Percentiles rank a stretch among this genome's conserved stretches.
Evolutionary conservation across 1,284 basidiomycete species (phyloP).

Genomic region (Mycosarcoma maydis): DNA sequence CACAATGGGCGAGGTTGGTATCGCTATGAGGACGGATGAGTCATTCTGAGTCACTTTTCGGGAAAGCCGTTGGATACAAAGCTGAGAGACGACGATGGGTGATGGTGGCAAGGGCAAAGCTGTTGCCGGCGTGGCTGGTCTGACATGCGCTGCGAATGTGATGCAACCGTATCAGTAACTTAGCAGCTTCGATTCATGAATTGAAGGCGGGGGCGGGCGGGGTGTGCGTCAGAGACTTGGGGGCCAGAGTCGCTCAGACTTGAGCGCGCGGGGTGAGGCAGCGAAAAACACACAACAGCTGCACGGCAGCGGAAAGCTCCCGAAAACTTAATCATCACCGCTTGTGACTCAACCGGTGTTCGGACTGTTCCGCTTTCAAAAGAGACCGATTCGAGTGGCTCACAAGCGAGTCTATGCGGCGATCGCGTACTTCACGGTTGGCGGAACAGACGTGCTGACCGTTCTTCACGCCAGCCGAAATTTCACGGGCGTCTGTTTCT

Average conservation of each 20-base stretch:
- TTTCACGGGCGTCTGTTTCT: constrained; percentile 4
- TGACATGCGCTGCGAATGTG: background rate
- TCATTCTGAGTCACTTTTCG: too few species aligned
- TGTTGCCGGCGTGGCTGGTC: background rate
- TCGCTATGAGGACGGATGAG: too few species aligned
- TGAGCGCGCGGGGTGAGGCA: background rate
- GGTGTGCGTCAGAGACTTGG: too few species aligned
- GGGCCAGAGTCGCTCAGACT: too few species aligned
- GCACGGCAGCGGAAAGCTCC: constrained; percentile 9
- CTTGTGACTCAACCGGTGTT: constrained; percentile 7
- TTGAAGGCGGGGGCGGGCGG: too few species aligned
- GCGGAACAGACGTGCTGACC: background rate
- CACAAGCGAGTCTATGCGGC: background rate
- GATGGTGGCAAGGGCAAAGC: too few species aligned
- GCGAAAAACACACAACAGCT: background rate
- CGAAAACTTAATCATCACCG: background rate
- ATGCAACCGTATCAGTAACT: too few species aligned
- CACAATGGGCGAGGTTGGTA: too few species aligned
- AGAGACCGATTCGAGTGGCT: background rate
- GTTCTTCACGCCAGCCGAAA: background rate
- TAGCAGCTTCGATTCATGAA: too few species aligned
- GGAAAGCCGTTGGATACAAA: too few species aligned
- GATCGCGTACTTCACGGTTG: constrained; percentile 14
- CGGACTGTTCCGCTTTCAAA: constrained; percentile 26
- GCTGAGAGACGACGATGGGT: background rate